These are phyloP conservation scores for Berberis vulgaris DNA, from an alignment of 164 flowering plant genomes.

Conservation along the genomic window DNA sequence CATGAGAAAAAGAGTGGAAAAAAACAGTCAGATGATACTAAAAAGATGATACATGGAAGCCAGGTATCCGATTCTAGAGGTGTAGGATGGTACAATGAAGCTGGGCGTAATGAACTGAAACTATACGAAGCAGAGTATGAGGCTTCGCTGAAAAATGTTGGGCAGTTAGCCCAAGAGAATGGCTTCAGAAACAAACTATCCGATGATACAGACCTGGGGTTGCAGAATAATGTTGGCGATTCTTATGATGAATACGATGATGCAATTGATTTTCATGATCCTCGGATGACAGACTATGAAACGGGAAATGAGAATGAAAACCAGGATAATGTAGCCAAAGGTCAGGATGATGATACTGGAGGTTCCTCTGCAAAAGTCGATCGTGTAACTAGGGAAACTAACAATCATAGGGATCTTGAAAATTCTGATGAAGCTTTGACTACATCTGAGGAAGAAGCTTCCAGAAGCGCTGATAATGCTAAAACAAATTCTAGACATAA, in stretches of 20 bases:
- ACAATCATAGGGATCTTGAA: constrained; percentile 11
- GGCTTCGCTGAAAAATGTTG: constrained; percentile 54
- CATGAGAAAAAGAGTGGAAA: constrained; percentile 10
- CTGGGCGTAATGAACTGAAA: constrained; percentile 81
- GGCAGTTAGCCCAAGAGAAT: constrained; percentile 16
- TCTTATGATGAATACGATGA: constrained; percentile 74
- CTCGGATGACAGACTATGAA: constrained; percentile 25
- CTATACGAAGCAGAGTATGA: constrained; percentile 83
- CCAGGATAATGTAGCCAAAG: constrained; percentile 12
- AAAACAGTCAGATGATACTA: constrained; percentile 13
- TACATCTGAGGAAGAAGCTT: constrained; percentile 19
- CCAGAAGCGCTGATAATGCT: constrained; percentile 14
- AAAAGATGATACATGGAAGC: constrained; percentile 5
- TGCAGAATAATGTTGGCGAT: constrained; percentile 31
- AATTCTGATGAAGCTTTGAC: neutral
- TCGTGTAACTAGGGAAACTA: neutral
- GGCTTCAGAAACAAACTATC: constrained; percentile 10
- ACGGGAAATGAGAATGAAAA: constrained; percentile 19
- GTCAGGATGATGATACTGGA: constrained; percentile 14
- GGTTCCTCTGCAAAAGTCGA: neutral
- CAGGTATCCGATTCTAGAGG: constrained; percentile 17
- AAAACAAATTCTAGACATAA: constrained; percentile 19
- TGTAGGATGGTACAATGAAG: constrained; percentile 84
- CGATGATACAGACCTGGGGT: constrained; percentile 13
- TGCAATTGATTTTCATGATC: constrained; percentile 61